phyloP scores from a whole-genome alignment of 148 eudicot genomes.

The Vaccinium corymbosum region DNA sequence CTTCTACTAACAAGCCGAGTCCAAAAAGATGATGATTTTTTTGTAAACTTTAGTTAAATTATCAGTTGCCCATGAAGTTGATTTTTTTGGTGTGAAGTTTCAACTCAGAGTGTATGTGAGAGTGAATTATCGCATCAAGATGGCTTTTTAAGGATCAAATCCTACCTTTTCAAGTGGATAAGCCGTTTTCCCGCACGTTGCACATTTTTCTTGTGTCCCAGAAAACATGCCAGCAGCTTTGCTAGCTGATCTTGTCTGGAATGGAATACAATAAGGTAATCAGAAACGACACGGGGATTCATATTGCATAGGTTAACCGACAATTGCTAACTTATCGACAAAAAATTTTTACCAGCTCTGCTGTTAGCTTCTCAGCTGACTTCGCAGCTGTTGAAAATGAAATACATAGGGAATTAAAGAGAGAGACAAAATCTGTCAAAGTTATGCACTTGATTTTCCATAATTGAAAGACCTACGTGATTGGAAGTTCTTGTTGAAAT shows the following conservation, averaged over 20 bases:
- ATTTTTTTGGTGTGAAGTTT: not conserved
- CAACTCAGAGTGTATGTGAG: not conserved
- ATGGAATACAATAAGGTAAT: slow-evolving; percentile 28
- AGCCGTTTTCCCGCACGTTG: slow-evolving; percentile 83
- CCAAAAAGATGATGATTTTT: not conserved
- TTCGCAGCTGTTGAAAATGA: slow-evolving; percentile 55
- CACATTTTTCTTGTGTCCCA: slow-evolving; percentile 93
- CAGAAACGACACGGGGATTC: not conserved
- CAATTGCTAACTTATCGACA: not conserved
- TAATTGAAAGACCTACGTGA: slow-evolving; percentile 48
- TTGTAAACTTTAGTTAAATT: not conserved
- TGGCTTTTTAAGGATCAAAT: not conserved
- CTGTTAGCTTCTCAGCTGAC: slow-evolving; percentile 58
- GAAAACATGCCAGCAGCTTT: slow-evolving; percentile 89
- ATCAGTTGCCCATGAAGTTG: not conserved
- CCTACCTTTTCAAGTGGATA: slow-evolving; percentile 89
- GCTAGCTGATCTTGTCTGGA: slow-evolving; percentile 76
- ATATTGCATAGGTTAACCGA: not conserved
- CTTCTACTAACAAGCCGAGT: not conserved
- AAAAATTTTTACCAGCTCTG: slow-evolving; percentile 57
- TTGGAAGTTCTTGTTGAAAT: slow-evolving; percentile 81
- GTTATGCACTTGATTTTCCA: not conserved
- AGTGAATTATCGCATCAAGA: not conserved
- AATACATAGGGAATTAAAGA: slow-evolving; percentile 8
- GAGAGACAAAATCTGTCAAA: not conserved